Conservation (phyloP, 1,284 basidiomycete species). For the Cerioporus squamosus region DNA sequence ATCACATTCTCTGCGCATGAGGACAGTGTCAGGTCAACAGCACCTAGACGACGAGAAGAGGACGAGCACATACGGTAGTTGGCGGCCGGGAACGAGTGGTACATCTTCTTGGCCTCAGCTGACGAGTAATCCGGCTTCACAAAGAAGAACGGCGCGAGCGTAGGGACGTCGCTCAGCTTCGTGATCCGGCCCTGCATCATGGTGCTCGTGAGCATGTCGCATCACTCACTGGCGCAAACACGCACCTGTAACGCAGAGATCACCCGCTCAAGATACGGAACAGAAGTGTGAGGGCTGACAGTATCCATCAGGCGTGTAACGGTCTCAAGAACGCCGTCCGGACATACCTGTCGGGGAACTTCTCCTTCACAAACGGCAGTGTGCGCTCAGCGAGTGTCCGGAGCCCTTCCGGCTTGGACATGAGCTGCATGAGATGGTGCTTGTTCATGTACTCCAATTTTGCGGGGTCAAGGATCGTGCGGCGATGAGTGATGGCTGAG, state of each 20-base stretch:
- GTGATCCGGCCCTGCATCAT: slow-evolving; percentile 64
- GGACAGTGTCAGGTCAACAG: neutral
- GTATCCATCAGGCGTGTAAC: neutral
- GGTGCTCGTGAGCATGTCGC: too few relatives aligned
- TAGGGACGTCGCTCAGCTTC: slow-evolving; percentile 70
- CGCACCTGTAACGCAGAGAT: slow-evolving; percentile 60
- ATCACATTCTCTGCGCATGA: slow-evolving; percentile 19
- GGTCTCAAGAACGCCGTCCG: too few relatives aligned
- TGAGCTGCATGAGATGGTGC: slow-evolving; percentile 64
- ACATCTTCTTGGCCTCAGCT: slow-evolving; percentile 60
- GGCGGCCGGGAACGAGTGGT: slow-evolving; percentile 41
- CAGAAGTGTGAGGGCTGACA: slow-evolving; percentile 50
- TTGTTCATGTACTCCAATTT: slow-evolving; percentile 84
- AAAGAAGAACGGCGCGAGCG: slow-evolving; percentile 78
- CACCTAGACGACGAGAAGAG: neutral
- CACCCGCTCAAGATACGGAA: slow-evolving; percentile 61
- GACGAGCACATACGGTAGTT: slow-evolving; percentile 21
- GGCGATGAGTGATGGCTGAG: slow-evolving; percentile 71
- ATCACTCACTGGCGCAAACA: neutral
- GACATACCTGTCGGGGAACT: slow-evolving; percentile 47
- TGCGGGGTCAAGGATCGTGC: slow-evolving; percentile 69
- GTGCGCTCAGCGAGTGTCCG: slow-evolving; percentile 52
- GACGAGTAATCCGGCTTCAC: slow-evolving; percentile 62
- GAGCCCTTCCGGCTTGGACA: slow-evolving; percentile 49
- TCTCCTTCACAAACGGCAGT: slow-evolving; percentile 50